phyloP scores from a whole-genome alignment of 176 grass and related monocot species.

The Eremochloa ophiuroides region DNA sequence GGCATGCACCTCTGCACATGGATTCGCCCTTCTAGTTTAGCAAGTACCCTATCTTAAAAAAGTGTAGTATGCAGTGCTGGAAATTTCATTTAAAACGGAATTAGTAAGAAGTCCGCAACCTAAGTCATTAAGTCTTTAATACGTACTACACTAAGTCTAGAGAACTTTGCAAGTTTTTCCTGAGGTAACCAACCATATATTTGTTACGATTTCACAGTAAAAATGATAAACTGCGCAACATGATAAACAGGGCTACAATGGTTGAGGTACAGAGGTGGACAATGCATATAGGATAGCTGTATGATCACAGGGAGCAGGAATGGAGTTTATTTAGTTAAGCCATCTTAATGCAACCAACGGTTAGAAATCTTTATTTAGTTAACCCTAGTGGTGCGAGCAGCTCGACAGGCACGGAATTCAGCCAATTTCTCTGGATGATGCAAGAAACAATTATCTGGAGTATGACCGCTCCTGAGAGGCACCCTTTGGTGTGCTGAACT shows the following conservation, averaged over 20 bases:
- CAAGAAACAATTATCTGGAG: neutral
- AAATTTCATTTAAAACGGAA: neutral
- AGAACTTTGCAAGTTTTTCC: neutral
- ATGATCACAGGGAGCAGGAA: neutral
- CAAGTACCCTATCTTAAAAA: neutral
- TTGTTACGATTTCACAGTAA: neutral
- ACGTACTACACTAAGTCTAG: neutral
- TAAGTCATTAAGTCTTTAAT: neutral
- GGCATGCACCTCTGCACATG: neutral
- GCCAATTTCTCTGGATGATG: neutral
- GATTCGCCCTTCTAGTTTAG: neutral
- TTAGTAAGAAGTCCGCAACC: neutral
- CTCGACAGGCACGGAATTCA: neutral
- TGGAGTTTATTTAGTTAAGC: neutral
- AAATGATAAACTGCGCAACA: neutral
- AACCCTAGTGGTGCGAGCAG: neutral
- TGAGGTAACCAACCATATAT: neutral
- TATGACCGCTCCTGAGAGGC: neutral
- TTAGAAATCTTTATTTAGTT: neutral
- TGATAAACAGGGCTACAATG: neutral
- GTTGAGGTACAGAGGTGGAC: neutral
- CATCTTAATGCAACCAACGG: no score
- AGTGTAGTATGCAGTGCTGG: neutral
- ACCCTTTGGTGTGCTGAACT: no score
- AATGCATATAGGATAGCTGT: neutral